Evolutionary conservation across 2,329 filamentous ascomycete genomes (phyloP).

Genomic region (Lanzia echinophila): DNA sequence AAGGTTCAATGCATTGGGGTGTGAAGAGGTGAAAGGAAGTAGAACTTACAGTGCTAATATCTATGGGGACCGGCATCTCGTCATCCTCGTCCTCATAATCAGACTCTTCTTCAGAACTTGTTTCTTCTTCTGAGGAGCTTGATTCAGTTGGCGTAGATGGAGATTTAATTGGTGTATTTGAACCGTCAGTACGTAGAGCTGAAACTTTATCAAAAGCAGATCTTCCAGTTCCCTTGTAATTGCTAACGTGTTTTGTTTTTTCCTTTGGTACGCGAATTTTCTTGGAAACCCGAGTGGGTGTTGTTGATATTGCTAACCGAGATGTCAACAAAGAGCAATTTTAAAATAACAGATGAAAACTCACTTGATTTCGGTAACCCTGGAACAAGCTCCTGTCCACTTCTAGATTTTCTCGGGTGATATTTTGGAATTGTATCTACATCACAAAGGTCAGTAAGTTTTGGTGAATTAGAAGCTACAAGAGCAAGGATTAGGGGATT

Average conservation of each 20-base stretch:
- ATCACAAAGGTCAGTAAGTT: neutral
- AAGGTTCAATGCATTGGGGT: no score
- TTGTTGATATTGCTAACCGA: slow-evolving; percentile 17
- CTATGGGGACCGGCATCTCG: slow-evolving; percentile 17
- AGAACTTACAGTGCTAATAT: slow-evolving; percentile 27
- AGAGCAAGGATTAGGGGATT: neutral
- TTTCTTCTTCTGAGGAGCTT: slow-evolving; percentile 29
- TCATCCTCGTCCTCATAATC: slow-evolving; percentile 30
- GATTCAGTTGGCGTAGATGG: slow-evolving; percentile 23
- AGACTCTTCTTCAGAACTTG: slow-evolving; percentile 29
- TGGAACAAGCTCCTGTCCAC: slow-evolving; percentile 26
- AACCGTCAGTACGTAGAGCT: slow-evolving; percentile 18
- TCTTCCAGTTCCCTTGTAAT: slow-evolving; percentile 25
- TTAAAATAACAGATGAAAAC: slow-evolving; percentile 9
- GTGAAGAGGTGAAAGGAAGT: neutral
- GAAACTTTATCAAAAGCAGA: slow-evolving; percentile 16
- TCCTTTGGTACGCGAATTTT: slow-evolving; percentile 22
- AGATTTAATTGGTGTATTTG: slow-evolving; percentile 10
- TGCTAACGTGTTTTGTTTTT: slow-evolving; percentile 18
- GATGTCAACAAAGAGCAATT: slow-evolving; percentile 5
- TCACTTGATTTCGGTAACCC: slow-evolving; percentile 27
- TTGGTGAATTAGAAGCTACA: neutral
- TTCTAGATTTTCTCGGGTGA: slow-evolving; percentile 27
- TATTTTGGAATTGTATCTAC: slow-evolving; percentile 29
- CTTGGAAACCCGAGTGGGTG: slow-evolving; percentile 20